Percentiles rank a stretch among this genome's conserved stretches.
These are phyloP conservation scores for Poa pratensis DNA, from an alignment of 176 grass and related monocot species.

Conservation along the genomic window DNA sequence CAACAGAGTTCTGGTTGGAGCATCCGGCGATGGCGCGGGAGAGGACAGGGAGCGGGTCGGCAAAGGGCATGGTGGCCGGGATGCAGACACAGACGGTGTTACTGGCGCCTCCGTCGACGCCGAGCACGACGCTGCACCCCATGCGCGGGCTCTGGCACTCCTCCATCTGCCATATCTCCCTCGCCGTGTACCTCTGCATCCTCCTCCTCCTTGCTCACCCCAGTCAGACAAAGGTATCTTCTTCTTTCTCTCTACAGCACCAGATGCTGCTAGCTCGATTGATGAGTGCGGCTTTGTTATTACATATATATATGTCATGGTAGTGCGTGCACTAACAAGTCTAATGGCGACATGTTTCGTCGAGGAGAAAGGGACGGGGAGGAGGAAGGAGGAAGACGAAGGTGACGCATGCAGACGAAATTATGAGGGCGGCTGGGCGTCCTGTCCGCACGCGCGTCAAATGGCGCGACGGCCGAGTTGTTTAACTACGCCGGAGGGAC, in stretches of 20 bases:
- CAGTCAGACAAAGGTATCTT: background rate
- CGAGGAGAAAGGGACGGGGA: conserved; percentile 44
- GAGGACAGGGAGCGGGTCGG: conserved; percentile 64
- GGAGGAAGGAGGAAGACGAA: conserved; percentile 5
- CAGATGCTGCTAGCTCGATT: conserved; percentile 27
- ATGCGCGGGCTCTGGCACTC: conserved; percentile 43
- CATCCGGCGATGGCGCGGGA: conserved; percentile 67
- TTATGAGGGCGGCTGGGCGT: conserved; percentile 37
- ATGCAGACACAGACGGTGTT: conserved; percentile 86
- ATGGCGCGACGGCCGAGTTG: conserved; percentile 56
- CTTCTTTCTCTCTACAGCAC: conserved; percentile 13
- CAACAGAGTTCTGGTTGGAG: conserved; percentile 82
- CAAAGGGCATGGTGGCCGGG: conserved; percentile 52
- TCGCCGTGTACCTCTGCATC: conserved; percentile 56
- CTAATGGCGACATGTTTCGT: conserved; percentile 36
- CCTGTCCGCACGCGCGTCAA: conserved; percentile 51
- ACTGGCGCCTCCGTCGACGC: conserved; percentile 72
- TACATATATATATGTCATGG: conserved; percentile 51
- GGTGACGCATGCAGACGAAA: conserved; percentile 27
- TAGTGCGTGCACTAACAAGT: conserved; percentile 12
- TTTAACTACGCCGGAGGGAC: conserved; percentile 29
- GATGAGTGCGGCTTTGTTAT: conserved; percentile 30
- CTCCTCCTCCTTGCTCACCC: background rate
- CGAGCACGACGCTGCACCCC: conserved; percentile 62
- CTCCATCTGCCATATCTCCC: conserved; percentile 54